phyloP scores from a whole-genome alignment of 2,329 filamentous ascomycete species.

The Ceratocystis diversiconidia region DNA sequence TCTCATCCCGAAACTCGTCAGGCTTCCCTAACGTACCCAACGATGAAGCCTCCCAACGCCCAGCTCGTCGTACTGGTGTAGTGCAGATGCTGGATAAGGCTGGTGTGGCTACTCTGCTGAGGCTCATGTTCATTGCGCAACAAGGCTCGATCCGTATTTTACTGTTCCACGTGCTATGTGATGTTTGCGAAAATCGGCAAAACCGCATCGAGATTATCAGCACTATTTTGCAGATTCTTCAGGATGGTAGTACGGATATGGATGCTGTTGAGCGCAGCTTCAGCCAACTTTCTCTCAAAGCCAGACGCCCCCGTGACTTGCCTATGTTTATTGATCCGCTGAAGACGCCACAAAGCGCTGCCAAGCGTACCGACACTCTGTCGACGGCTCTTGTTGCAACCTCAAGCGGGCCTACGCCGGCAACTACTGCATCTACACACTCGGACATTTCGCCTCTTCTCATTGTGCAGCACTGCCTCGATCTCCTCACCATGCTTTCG shows the following conservation, averaged over 20 bases:
- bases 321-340: slow-evolving; percentile 34
- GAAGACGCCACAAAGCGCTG: slow-evolving; percentile 60
- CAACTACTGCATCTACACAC: slow-evolving; percentile 37
- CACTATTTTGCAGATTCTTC: slow-evolving; percentile 79
- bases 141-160: slow-evolving; percentile 73
- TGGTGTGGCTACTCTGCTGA: slow-evolving; percentile 84
- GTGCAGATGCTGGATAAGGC: slow-evolving; percentile 96
- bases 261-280: slow-evolving; percentile 92
- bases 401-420: background rate
- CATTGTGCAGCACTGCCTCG: slow-evolving; percentile 89
- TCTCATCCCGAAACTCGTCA: background rate
- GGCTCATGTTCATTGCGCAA: slow-evolving; percentile 96
- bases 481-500: slow-evolving; percentile 69
- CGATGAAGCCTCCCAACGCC: background rate
- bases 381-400: slow-evolving; percentile 31
- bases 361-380: slow-evolving; percentile 61
- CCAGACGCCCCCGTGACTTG: slow-evolving; percentile 63
- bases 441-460: slow-evolving; percentile 86
- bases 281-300: slow-evolving; percentile 77
- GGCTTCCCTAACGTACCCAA: background rate
- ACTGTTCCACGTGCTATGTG: slow-evolving; percentile 74
- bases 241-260: slow-evolving; percentile 88
- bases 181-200: slow-evolving; percentile 92
- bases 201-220: slow-evolving; percentile 89
- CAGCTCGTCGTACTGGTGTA: slow-evolving; percentile 49